phyloP scores from a whole-genome alignment of 83 land plant species.

The Picea mariana region DNA sequence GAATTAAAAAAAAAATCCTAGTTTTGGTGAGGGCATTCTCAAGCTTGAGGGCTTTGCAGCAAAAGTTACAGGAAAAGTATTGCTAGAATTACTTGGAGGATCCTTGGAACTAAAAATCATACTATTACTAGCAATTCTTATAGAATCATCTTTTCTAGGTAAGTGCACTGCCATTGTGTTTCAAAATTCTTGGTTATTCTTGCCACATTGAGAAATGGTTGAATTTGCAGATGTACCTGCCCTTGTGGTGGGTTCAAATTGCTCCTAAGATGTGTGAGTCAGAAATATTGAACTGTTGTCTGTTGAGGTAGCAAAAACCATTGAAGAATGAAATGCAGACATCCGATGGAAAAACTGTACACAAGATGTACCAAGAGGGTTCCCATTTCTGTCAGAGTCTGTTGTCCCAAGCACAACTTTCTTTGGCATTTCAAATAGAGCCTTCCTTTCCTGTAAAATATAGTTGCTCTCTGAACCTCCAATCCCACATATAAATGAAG shows the following conservation, averaged over 20 bases:
- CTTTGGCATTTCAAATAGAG: not conserved
- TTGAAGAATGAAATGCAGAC: not conserved
- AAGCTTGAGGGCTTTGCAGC: slow-evolving; percentile 8
- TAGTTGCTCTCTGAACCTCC: too few species aligned
- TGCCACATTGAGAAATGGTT: not conserved
- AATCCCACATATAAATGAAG: too few species aligned
- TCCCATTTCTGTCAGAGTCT: not conserved
- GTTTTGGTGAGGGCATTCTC: slow-evolving; percentile 12
- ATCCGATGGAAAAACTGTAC: too few species aligned
- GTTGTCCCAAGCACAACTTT: too few species aligned
- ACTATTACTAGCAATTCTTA: not conserved
- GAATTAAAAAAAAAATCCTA: slow-evolving; percentile 1
- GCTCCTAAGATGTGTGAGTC: not conserved
- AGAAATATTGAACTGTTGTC: not conserved
- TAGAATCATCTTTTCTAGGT: not conserved
- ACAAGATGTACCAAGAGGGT: not conserved
- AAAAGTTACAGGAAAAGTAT: not conserved
- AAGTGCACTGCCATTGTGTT: not conserved
- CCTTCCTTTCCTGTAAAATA: too few species aligned
- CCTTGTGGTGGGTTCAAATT: not conserved
- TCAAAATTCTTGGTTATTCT: slow-evolving; percentile 1
- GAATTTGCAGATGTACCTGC: slow-evolving; percentile 3
- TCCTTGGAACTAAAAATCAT: slow-evolving; percentile 3
- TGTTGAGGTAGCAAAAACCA: not conserved
- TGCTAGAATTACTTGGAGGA: slow-evolving; percentile 8